Evolutionary conservation across 352 stramenopile species (phyloP), one percentile per base, ranked within the genome.

Genomic region (Pythium apleroticum): DNA sequence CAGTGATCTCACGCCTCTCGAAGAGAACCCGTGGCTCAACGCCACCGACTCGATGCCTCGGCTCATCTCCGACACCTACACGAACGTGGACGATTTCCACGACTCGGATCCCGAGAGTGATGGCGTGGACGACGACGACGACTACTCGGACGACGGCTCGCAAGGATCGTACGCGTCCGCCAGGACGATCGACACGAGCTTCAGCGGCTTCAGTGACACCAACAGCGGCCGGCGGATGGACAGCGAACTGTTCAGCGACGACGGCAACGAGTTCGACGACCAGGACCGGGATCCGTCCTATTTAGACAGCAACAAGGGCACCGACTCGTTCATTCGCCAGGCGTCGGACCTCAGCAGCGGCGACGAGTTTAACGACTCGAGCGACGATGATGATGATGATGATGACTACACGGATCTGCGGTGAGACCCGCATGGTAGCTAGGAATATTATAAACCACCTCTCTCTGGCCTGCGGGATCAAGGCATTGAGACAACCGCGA

Each of bases 171-270:
- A 22, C 24, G 54, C 15, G 43, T 49, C 48, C 43, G 53, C 37
- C 30, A 57, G 3, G 12, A 57, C 22, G 9, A 52, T 61, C 37
- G 57, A 41, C 24, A 64, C 37, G 15, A 52, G 35, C 33, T 65
- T 55, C 48, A 60, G 62, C 11, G 46, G 39, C 17, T 30, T 22
- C 20, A 46, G 9, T 3, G 28, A 45, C 3, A 37, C 20, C 10
- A 41, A 55, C 52, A 50, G 30, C 9, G 25, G 49, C 37, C 11
- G 60, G 3, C 46, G 63, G 12, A 56, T 55, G 28, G 63, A 53
- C 20, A 65, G 55, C 41, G 55, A 33, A n/a, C 9, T 69, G 12
- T 69, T 69, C 56, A 69, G 63, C 55, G 63, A 69, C 48, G 63
- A 69, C 15, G 56, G 63, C 63, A 62, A 37, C 35, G 62, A 68